Evolutionary conservation across 2,329 filamentous ascomycete species (phyloP).

Genomic region (Botryosphaeria dothidea): DNA sequence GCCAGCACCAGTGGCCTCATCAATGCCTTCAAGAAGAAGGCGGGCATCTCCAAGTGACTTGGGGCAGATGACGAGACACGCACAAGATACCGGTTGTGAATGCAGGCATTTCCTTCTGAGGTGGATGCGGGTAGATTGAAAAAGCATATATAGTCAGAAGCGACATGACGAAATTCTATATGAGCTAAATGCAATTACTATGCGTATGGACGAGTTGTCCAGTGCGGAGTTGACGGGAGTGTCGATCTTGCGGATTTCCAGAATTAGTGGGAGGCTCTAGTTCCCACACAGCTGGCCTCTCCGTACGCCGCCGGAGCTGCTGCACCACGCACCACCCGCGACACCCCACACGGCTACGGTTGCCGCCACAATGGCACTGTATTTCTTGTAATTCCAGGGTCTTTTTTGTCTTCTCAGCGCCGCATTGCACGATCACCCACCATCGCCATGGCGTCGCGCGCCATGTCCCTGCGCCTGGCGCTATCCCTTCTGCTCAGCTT

Average conservation of each 20-base stretch:
- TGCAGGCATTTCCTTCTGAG: not conserved
- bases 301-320: conserved; percentile 2
- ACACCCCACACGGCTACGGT: conserved; percentile 13
- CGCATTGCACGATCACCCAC: not conserved
- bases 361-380: conserved; percentile 16
- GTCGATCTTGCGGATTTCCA: conserved; percentile 15
- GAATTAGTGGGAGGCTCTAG: conserved; percentile 1
- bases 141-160: conserved; percentile 8
- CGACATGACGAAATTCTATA: conserved; percentile 12
- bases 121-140: conserved; percentile 3
- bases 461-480: conserved; percentile 3
- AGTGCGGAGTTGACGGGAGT: not conserved
- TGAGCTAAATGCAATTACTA: not conserved
- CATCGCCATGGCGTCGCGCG: conserved; percentile 7
- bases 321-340: not conserved
- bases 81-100: conserved; percentile 8
- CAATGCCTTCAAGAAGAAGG: conserved; percentile 85
- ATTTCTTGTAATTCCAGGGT: conserved; percentile 2
- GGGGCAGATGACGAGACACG: not conserved
- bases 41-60: conserved; percentile 40
- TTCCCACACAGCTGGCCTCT: conserved; percentile 11
- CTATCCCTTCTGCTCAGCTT: conserved; percentile 32
- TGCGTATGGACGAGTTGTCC: not conserved
- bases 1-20: conserved; percentile 86
- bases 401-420: not conserved